A percentile compares a stretch with the other conserved stretches of the same genome.
These are phyloP conservation scores for Coniochaeta sp. DNA, from an alignment of 2,329 filamentous ascomycete genomes.

Conservation along the genomic window DNA sequence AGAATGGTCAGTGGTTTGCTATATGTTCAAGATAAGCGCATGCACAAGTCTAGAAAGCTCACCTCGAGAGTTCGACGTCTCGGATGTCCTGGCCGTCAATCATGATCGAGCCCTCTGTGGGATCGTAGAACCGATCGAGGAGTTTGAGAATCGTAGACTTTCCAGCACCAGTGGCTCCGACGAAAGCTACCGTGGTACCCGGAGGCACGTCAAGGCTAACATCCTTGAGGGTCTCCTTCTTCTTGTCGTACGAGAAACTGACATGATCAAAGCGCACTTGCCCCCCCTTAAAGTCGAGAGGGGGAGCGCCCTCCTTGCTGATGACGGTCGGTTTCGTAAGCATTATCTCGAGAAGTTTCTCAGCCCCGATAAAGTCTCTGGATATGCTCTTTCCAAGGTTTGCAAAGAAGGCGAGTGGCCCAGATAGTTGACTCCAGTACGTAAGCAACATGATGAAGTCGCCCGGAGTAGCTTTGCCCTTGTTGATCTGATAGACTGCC, in stretches of 20 bases:
- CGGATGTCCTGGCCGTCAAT: conserved; percentile 53
- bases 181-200: conserved; percentile 51
- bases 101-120: conserved; percentile 41
- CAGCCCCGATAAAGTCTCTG: conserved; percentile 49
- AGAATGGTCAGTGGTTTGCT: not conserved
- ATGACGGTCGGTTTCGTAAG: conserved; percentile 47
- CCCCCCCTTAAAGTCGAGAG: conserved; percentile 44
- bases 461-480: conserved; percentile 52
- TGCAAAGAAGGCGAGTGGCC: conserved; percentile 64
- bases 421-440: conserved; percentile 68
- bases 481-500: conserved; percentile 59
- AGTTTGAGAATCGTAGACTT: conserved; percentile 53
- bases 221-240: conserved; percentile 49
- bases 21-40: not conserved
- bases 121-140: conserved; percentile 54
- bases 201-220: conserved; percentile 43
- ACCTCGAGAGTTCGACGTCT: conserved; percentile 44
- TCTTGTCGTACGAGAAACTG: conserved; percentile 52
- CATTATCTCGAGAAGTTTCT: conserved; percentile 52
- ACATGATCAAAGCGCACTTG: conserved; percentile 49
- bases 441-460: conserved; percentile 65
- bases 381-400: conserved; percentile 48
- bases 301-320: conserved; percentile 42
- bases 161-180: conserved; percentile 52
- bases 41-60: conserved; percentile 3